phyloP scores from a whole-genome alignment of 768 basidiomycete genomes.

The Amanita rimosa region DNA sequence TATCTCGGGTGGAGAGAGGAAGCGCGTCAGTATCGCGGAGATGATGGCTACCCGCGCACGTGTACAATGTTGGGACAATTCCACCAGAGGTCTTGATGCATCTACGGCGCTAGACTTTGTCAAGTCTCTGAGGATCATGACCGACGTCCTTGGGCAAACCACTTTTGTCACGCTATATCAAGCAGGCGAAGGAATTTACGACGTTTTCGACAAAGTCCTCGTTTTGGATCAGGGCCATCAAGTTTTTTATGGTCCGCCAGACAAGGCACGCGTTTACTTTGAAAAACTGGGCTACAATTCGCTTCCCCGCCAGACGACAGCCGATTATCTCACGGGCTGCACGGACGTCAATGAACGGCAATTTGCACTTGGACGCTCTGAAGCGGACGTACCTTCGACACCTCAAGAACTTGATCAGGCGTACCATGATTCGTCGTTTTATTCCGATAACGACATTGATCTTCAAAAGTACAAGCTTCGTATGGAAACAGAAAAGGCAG shows the following conservation, averaged over 20 bases:
- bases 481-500: constrained; percentile 49
- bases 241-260: constrained; percentile 69
- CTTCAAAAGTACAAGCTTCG: constrained; percentile 41
- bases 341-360: constrained; percentile 83
- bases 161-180: constrained; percentile 80
- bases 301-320: constrained; percentile 73
- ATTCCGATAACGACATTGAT: constrained; percentile 28
- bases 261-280: constrained; percentile 72
- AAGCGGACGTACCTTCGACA: constrained; percentile 49
- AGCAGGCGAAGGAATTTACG: constrained; percentile 70
- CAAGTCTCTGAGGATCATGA: constrained; percentile 68
- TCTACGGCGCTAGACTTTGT: constrained; percentile 84
- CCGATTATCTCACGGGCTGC: constrained; percentile 78
- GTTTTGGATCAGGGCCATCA: constrained; percentile 73
- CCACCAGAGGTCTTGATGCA: constrained; percentile 75
- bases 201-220: constrained; percentile 80
- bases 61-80: constrained; percentile 78
- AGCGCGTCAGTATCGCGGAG: constrained; percentile 75
- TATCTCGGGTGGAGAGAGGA: constrained; percentile 72
- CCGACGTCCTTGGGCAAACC: constrained; percentile 69
- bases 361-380: constrained; percentile 52
- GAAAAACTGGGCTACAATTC: constrained; percentile 60
- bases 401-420: constrained; percentile 58
- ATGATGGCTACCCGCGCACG: constrained; percentile 78
- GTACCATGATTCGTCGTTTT: constrained; percentile 39